phyloP scores from a whole-genome alignment of 2,329 filamentous ascomycete genomes.

The Pyrenophora seminiperda region DNA sequence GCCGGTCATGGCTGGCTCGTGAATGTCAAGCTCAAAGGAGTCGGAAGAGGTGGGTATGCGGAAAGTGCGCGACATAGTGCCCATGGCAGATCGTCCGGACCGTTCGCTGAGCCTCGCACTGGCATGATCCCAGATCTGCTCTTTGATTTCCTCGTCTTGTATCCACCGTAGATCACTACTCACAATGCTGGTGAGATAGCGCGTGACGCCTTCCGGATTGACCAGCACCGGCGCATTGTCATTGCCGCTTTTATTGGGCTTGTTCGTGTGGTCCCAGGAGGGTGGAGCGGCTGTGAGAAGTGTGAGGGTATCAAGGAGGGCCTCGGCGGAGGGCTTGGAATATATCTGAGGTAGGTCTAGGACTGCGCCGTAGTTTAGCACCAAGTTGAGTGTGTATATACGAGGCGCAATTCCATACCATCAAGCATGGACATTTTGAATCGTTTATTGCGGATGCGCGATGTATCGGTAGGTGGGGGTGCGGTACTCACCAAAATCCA shows the following conservation, averaged over 20 bases:
- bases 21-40: conserved; percentile 66
- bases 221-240: conserved; percentile 47
- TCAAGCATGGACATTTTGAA: conserved; percentile 34
- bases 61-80: conserved; percentile 66
- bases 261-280: conserved; percentile 64
- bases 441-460: conserved; percentile 8
- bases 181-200: conserved; percentile 73
- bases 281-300: conserved; percentile 69
- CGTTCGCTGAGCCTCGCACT: conserved; percentile 81
- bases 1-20: conserved; percentile 85
- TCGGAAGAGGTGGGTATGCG: conserved; percentile 56
- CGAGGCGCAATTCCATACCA: conserved; percentile 25
- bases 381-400: not conserved
- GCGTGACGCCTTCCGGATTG: conserved; percentile 58
- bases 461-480: conserved; percentile 11
- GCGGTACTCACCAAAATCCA: conserved; percentile 18
- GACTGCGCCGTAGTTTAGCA: conserved; percentile 52
- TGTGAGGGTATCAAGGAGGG: conserved; percentile 69
- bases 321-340: conserved; percentile 69
- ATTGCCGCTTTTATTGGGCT: conserved; percentile 8
- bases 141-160: conserved; percentile 66
- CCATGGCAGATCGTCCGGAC: conserved; percentile 76
- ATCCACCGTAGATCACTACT: conserved; percentile 72
- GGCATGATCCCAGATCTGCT: conserved; percentile 76
- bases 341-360: conserved; percentile 83